Base-by-base conservation (phyloP, 495 filamentous ascomycete species). In the Neurospora sp. region DNA sequence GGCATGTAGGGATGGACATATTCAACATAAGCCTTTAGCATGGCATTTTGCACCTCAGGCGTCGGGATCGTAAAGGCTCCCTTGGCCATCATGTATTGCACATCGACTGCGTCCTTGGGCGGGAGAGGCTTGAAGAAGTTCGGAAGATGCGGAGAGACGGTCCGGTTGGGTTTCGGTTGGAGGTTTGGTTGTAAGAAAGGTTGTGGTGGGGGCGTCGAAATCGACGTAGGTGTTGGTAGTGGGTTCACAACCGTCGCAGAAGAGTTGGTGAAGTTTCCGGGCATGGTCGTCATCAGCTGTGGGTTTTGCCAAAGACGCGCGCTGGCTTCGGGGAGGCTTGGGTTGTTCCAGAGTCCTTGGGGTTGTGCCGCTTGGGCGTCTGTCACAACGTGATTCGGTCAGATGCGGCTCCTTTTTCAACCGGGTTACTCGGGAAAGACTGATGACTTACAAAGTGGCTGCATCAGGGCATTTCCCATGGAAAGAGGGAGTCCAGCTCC, bases 1-100 rank as follows among this genome's bases (percentile, higher is more conserved):
- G 93, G 93, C 92, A 96, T 95, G 80, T 91, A 95, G 6, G 93
- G 92, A 77, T 97, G 90, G 8, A 96, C 93, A 80, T 90, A 96
- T 78, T 95, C 91, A 70, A 94, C 85, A 77, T 93, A 95, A 27
- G 88, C 87, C 73, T 89, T 88, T 5, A 97, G 81, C 37, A 96
- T 81, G 70, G 91, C 93, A 79, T 89, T 92, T 76, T 93, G 89
- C 39, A 95, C 79, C 2, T 78, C 79, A n/a, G 84, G 80, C 42
- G 88, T 86, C 0, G 93, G 93, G 12, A 96, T 83, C 0, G 87
- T 86, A 74, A 97, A 78, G 0, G 92, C 93, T 1, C 91, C 92
- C 81, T 95, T 94, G 76, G 85, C 86, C 39, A 85, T 84, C 71
- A 96, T 85, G 77, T 93, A 95, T 39, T 89, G 85, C 61, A 94